Evolutionary conservation across 169 alveolate species (phyloP).

Genomic region (Plasmodium ovale): DNA sequence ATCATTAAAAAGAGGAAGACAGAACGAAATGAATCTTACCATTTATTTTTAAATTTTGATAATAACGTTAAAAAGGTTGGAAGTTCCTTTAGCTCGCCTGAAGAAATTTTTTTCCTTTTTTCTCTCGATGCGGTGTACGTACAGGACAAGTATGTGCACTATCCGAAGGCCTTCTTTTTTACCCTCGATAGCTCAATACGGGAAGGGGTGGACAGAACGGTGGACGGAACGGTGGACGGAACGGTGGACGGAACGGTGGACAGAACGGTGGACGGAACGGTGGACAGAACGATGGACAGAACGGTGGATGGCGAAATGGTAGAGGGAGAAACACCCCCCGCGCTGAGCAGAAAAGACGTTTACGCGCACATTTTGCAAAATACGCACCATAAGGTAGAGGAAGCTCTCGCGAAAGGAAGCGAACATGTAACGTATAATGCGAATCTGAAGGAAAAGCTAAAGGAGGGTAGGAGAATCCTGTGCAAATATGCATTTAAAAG

Average conservation of each 20-base stretch:
- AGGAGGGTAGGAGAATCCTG: slow-evolving; percentile 14
- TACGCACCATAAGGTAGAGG: background rate
- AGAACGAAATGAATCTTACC: slow-evolving; percentile 28
- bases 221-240: background rate
- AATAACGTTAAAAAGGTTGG: slow-evolving; percentile 36
- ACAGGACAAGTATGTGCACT: slow-evolving; percentile 36
- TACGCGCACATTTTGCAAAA: background rate
- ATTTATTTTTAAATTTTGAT: slow-evolving; percentile 23
- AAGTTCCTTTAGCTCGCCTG: slow-evolving; percentile 14
- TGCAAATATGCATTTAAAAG: slow-evolving; percentile 37
- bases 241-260: background rate
- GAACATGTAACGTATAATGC: slow-evolving; percentile 1
- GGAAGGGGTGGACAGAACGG: no score
- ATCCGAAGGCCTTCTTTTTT: slow-evolving; percentile 53
- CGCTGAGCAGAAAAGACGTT: no score
- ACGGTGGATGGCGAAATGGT: no score
- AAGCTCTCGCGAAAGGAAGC: background rate
- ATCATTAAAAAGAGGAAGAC: slow-evolving; percentile 41
- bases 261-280: background rate
- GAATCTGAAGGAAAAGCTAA: background rate
- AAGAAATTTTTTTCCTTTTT: slow-evolving; percentile 59
- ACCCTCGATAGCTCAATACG: background rate
- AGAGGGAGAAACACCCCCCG: no score
- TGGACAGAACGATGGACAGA: background rate
- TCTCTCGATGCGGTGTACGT: slow-evolving; percentile 51